Conservation (phyloP, 2,329 filamentous ascomycete genomes). For the Rutstroemia sydowiana region DNA sequence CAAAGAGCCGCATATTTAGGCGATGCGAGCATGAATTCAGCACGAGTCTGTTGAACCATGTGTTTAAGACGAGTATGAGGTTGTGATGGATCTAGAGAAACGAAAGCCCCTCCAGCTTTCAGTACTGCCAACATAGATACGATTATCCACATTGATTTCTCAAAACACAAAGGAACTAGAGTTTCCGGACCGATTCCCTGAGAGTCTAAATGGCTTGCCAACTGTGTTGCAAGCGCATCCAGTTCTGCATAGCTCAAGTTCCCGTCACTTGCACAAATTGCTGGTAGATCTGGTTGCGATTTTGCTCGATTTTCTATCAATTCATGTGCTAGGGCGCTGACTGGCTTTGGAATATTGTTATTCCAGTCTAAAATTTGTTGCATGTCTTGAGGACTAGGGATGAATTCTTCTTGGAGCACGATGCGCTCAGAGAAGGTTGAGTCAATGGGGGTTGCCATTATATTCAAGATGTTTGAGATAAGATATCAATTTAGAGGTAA, state of each 20-base stretch:
- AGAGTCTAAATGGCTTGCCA: constrained; percentile 47
- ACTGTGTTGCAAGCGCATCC: constrained; percentile 51
- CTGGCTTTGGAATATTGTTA: not conserved
- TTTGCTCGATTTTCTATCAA: not conserved
- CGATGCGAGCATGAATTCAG: not conserved
- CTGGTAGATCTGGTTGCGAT: constrained; percentile 30
- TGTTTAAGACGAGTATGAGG: not conserved
- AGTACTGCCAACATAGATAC: constrained; percentile 25
- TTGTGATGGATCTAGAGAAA: constrained; percentile 22
- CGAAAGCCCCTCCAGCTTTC: constrained; percentile 23
- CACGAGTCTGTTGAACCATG: constrained; percentile 3
- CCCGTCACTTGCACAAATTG: constrained; percentile 35
- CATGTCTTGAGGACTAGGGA: too few relatives aligned
- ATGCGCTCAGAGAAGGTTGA: too few relatives aligned
- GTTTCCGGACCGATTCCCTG: constrained; percentile 9
- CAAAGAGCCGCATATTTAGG: not conserved
- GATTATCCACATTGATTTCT: constrained; percentile 20
- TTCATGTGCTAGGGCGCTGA: not conserved
- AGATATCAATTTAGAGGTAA: too few relatives aligned
- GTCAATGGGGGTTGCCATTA: too few relatives aligned
- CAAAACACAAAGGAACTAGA: constrained; percentile 16
- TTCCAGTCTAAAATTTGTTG: not conserved
- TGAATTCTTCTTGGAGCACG: too few relatives aligned
- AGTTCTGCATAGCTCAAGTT: constrained; percentile 50
- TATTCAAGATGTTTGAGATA: too few relatives aligned